Evolutionary conservation across 2,329 filamentous ascomycete genomes (phyloP).

Genomic region (Diaporthe citriasiana): DNA sequence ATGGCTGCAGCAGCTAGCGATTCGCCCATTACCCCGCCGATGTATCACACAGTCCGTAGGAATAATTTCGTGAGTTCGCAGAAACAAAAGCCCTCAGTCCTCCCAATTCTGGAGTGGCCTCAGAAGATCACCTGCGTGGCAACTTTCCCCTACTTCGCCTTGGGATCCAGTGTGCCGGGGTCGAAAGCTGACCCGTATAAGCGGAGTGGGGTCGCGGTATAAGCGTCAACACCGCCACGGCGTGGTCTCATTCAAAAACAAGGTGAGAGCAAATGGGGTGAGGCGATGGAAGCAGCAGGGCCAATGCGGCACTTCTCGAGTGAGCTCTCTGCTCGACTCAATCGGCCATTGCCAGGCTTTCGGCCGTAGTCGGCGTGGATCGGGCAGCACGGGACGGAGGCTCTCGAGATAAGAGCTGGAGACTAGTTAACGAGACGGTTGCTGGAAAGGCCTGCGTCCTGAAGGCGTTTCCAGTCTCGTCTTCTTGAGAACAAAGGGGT

Average conservation of each 20-base stretch:
- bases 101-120: background rate
- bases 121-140: conserved; percentile 21
- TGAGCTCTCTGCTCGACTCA: conserved; percentile 18
- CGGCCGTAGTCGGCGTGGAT: conserved; percentile 15
- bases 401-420: conserved; percentile 10
- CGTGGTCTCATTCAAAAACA: background rate
- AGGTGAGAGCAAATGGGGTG: background rate
- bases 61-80: background rate
- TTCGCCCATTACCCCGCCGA: conserved; percentile 33
- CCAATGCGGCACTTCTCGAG: background rate
- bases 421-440: background rate
- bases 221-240: conserved; percentile 34
- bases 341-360: conserved; percentile 16
- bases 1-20: conserved; percentile 36
- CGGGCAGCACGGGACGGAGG: background rate
- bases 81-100: background rate
- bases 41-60: background rate
- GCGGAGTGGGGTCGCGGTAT: conserved; percentile 13
- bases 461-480: background rate
- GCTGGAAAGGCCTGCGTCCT: background rate
- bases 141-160: conserved; percentile 12
- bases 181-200: conserved; percentile 10
- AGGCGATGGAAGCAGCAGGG: background rate
- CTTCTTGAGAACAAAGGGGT: conserved; percentile 19
- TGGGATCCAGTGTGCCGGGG: conserved; percentile 2